Evolutionary conservation across 768 basidiomycete species (phyloP).

Genomic region (Boletus barrowsii): DNA sequence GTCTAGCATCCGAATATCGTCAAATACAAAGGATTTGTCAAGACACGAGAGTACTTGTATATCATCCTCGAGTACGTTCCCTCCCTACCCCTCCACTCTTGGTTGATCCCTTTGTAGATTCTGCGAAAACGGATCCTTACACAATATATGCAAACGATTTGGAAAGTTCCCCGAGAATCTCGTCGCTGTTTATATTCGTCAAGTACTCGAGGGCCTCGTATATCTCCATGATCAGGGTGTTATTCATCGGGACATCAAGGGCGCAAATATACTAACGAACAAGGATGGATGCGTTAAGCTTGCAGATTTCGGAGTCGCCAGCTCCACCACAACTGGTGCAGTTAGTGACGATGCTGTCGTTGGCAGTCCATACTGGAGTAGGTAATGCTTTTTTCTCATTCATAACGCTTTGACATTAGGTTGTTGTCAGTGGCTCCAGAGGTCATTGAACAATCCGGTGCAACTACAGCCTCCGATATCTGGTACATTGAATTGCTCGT

Average conservation of each 20-base stretch:
- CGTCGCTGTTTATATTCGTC: slow-evolving; percentile 94
- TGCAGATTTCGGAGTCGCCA: slow-evolving; percentile 98
- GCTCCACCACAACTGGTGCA: slow-evolving; percentile 67
- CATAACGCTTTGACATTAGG: slow-evolving; percentile 2
- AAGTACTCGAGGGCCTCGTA: slow-evolving; percentile 91
- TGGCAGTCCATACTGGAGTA: slow-evolving; percentile 98
- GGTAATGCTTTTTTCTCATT: slow-evolving; percentile 28
- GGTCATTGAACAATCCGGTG: slow-evolving; percentile 96
- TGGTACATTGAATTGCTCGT: slow-evolving; percentile 52
- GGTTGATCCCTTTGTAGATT: slow-evolving; percentile 45
- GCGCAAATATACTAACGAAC: slow-evolving; percentile 97
- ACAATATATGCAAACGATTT: slow-evolving; percentile 93
- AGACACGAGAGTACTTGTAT: slow-evolving; percentile 90
- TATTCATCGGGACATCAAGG: slow-evolving; percentile 98
- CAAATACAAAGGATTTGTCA: slow-evolving; percentile 98
- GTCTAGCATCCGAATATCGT: slow-evolving; percentile 92
- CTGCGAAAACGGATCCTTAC: slow-evolving; percentile 97
- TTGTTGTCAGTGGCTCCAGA: slow-evolving; percentile 84
- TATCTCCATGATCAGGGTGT: slow-evolving; percentile 99
- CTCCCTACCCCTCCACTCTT: background rate
- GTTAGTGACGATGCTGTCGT: slow-evolving; percentile 89
- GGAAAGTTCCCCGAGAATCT: slow-evolving; percentile 98
- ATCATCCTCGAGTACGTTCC: slow-evolving; percentile 87
- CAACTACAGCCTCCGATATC: slow-evolving; percentile 95
- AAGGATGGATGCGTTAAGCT: slow-evolving; percentile 98